Percentiles rank a stretch among this genome's conserved stretches.
Conservation (phyloP, 2,329 filamentous ascomycete genomes). For the Biscogniauxia marginata region DNA sequence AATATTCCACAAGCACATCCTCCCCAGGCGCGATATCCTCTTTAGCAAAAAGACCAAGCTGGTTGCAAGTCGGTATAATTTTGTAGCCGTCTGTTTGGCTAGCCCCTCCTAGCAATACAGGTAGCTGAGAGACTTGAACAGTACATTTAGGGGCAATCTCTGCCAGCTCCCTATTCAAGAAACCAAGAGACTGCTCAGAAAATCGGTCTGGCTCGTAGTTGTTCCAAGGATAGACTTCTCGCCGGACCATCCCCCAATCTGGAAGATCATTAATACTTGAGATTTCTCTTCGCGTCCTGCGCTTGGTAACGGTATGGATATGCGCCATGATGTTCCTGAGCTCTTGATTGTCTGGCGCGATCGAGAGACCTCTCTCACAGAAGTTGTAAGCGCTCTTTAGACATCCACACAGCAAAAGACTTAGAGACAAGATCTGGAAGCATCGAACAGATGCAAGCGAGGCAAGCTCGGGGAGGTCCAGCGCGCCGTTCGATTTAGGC, state of each 20-base stretch:
- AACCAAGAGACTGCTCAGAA: conserved; percentile 63
- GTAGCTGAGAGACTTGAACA: conserved; percentile 73
- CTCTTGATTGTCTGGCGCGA: conserved; percentile 54
- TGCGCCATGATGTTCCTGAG: conserved; percentile 53
- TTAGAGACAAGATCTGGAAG: conserved; percentile 58
- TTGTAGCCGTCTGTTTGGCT: conserved; percentile 49
- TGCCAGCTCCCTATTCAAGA: conserved; percentile 69
- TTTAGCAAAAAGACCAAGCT: conserved; percentile 88
- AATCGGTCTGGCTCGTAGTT: conserved; percentile 67
- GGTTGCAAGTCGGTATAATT: conserved; percentile 61
- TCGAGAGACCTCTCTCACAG: conserved; percentile 57
- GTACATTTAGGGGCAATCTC: conserved; percentile 77
- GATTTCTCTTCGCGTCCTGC: conserved; percentile 45
- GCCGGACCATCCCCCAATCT: conserved; percentile 67
- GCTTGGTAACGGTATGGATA: conserved; percentile 52
- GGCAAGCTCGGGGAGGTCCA: conserved; percentile 42
- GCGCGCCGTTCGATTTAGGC: conserved; percentile 33
- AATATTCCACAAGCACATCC: conserved; percentile 76
- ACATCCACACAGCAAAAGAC: conserved; percentile 64
- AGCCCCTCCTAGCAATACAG: conserved; percentile 61
- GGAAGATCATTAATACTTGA: conserved; percentile 59
- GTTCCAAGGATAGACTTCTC: conserved; percentile 72
- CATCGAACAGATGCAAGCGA: conserved; percentile 53
- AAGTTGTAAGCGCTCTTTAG: conserved; percentile 67
- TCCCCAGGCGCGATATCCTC: conserved; percentile 76